A percentile compares a stretch with the other conserved stretches of the same genome.
phyloP scores from a whole-genome alignment of 2,329 filamentous ascomycete genomes.

The Cercospora zeina region DNA sequence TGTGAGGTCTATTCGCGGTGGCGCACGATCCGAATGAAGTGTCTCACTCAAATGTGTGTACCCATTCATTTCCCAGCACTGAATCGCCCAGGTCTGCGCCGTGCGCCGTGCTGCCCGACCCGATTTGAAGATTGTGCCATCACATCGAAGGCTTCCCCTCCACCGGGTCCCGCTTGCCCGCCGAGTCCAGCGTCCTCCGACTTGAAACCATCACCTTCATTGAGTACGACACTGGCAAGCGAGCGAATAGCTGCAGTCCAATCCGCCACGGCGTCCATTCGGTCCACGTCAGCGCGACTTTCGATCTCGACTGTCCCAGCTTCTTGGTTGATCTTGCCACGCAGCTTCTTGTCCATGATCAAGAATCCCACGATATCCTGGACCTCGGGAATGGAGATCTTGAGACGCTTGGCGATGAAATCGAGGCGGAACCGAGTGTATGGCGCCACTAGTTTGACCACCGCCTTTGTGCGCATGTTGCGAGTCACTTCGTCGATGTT shows the following conservation, averaged over 20 bases:
- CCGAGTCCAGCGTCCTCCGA: conserved; percentile 43
- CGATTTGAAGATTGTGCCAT: conserved; percentile 4
- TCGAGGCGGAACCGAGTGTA: conserved; percentile 88
- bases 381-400: conserved; percentile 81
- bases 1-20: neutral
- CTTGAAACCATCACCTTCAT: conserved; percentile 72
- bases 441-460: conserved; percentile 88
- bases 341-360: conserved; percentile 84
- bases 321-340: conserved; percentile 86
- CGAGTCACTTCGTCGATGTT: conserved; percentile 99
- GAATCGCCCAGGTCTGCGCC: conserved; percentile 6
- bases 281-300: conserved; percentile 70
- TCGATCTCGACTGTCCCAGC: conserved; percentile 79
- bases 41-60: conserved; percentile 4
- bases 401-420: conserved; percentile 85
- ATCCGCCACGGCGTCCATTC: conserved; percentile 69
- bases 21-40: conserved; percentile 4
- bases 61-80: conserved; percentile 13
- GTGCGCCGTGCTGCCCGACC: conserved; percentile 3
- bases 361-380: conserved; percentile 94
- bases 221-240: conserved; percentile 71
- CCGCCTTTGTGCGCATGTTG: conserved; percentile 95
- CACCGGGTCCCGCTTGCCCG: conserved; percentile 7
- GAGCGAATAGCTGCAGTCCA: conserved; percentile 70
- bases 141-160: conserved; percentile 13